A percentile compares a stretch with the other conserved stretches of the same genome.
phyloP scores from a whole-genome alignment of 495 filamentous ascomycete species.

The Sabuloglossum arenarium region DNA sequence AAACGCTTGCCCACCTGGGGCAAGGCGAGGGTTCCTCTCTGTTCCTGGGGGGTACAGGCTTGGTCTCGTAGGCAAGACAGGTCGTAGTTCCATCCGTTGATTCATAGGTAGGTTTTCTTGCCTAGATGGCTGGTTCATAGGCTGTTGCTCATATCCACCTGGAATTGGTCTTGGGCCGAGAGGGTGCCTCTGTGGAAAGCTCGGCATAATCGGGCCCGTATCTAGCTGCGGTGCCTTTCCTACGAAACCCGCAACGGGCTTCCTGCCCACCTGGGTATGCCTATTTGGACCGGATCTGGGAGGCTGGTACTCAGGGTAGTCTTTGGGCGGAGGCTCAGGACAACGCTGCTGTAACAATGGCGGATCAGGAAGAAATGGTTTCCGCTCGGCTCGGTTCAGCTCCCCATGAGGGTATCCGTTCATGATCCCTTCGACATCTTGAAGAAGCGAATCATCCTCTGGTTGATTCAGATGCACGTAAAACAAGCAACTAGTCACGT shows the following conservation, averaged over 20 bases:
- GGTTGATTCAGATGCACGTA: conserved; percentile 64
- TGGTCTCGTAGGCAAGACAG: background rate
- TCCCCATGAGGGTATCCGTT: conserved; percentile 19
- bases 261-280: background rate
- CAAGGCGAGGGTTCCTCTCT: no score
- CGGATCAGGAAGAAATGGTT: background rate
- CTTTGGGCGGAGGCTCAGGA: conserved; percentile 1
- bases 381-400: conserved; percentile 1
- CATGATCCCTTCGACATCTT: conserved; percentile 15
- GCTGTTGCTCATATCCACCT: background rate
- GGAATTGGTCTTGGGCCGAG: background rate
- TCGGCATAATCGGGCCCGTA: background rate
- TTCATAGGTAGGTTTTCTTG: background rate
- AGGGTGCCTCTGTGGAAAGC: background rate
- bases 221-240: background rate
- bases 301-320: conserved; percentile 2
- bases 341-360: background rate
- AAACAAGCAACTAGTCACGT: conserved; percentile 74
- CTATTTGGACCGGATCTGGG: background rate
- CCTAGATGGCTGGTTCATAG: background rate
- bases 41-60: no score
- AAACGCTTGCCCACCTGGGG: no score
- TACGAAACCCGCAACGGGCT: background rate
- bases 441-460: conserved; percentile 29
- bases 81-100: background rate